These are phyloP conservation scores for Salvia splendens DNA, from an alignment of 257 asterid genomes.

Conservation along the genomic window DNA sequence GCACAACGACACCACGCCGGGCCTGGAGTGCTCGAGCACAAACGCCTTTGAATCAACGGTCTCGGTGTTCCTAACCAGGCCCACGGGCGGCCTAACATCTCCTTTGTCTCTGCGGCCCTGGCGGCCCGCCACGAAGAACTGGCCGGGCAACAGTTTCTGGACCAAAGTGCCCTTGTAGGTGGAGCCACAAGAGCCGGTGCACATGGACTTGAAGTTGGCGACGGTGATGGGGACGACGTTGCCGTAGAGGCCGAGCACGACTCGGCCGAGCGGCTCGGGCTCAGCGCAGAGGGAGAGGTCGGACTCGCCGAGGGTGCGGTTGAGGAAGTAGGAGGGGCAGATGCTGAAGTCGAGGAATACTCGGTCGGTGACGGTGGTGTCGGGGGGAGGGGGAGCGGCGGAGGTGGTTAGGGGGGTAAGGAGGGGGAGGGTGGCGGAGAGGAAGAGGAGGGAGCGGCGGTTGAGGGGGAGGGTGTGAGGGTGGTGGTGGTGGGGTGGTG, in stretches of 20 bases:
- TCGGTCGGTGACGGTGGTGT: constrained; percentile 83
- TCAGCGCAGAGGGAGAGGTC: constrained; percentile 72
- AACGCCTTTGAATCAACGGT: constrained; percentile 68
- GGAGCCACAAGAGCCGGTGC: constrained; percentile 71
- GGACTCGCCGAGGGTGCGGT: constrained; percentile 69
- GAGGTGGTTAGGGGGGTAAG: constrained; percentile 40
- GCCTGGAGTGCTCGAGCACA: constrained; percentile 62
- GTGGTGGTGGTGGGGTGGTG: constrained; percentile 24
- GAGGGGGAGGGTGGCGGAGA: constrained; percentile 55
- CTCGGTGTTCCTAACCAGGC: constrained; percentile 62
- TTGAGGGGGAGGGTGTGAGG: constrained; percentile 37
- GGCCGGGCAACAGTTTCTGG: constrained; percentile 76
- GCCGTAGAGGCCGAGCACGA: constrained; percentile 81
- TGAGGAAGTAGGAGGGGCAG: constrained; percentile 79
- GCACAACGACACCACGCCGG: constrained; percentile 74
- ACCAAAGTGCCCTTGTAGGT: constrained; percentile 77
- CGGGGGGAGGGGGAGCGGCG: constrained; percentile 48
- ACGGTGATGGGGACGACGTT: constrained; percentile 79
- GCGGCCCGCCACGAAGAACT: constrained; percentile 74
- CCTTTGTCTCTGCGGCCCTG: constrained; percentile 89
- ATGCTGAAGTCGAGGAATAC: constrained; percentile 77
- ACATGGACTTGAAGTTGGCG: constrained; percentile 83
- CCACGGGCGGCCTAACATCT: constrained; percentile 66
- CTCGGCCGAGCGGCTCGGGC: constrained; percentile 67
- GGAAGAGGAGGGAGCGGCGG: constrained; percentile 69